phyloP scores from a whole-genome alignment of 768 basidiomycete species.

The Grammothele lineata region DNA sequence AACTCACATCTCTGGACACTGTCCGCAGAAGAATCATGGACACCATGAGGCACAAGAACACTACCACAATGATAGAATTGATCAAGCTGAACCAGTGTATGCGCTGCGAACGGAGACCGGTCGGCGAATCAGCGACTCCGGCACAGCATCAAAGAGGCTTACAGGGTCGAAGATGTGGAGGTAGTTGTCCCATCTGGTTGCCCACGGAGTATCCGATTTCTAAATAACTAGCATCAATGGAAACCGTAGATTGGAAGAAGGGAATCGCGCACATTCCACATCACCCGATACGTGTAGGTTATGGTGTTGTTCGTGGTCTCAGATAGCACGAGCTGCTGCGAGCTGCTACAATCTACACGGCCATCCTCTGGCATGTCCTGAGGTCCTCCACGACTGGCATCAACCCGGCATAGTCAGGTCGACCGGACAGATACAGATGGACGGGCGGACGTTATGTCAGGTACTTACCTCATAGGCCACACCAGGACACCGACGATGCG shows the following conservation, averaged over 20 bases:
- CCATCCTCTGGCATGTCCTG: conserved; percentile 34
- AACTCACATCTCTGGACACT: conserved; percentile 80
- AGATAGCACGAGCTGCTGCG: conserved; percentile 46
- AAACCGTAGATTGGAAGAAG: too few species aligned
- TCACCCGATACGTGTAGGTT: conserved; percentile 83
- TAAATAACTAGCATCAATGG: conserved; percentile 22
- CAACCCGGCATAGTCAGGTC: background rate
- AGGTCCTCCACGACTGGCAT: conserved; percentile 56
- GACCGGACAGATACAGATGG: too few species aligned
- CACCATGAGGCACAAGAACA: conserved; percentile 92
- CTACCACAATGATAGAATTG: conserved; percentile 87
- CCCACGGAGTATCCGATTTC: conserved; percentile 89
- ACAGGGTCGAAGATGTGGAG: conserved; percentile 86
- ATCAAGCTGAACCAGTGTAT: conserved; percentile 97
- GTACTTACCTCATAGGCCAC: conserved; percentile 53
- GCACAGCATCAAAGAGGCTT: background rate
- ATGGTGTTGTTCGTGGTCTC: conserved; percentile 60
- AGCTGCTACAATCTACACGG: conserved; percentile 48
- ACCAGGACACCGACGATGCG: conserved; percentile 92
- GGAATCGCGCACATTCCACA: conserved; percentile 73
- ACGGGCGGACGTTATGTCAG: too few species aligned
- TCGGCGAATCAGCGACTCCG: background rate
- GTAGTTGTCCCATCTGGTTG: conserved; percentile 95
- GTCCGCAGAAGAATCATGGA: conserved; percentile 84
- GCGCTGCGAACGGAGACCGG: conserved; percentile 26